A percentile compares a stretch with the other conserved stretches of the same genome.
These are phyloP conservation scores for Pestalotiopsis sp. DNA, from an alignment of 2,329 filamentous ascomycete genomes.

Conservation along the genomic window DNA sequence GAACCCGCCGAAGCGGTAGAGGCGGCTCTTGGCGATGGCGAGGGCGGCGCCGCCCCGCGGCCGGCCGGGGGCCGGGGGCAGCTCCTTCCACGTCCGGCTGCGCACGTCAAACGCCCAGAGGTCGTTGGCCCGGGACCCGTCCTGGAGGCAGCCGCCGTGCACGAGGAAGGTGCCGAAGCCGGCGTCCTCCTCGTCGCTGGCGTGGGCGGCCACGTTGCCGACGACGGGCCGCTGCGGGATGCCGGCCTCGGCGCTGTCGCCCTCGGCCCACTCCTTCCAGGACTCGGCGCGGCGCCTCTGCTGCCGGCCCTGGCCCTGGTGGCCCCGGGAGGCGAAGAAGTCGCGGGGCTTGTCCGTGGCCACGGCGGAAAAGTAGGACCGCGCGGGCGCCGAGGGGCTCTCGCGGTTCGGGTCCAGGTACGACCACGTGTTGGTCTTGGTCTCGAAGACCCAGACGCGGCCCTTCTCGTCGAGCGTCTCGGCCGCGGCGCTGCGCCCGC, in stretches of 20 bases:
- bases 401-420: slow-evolving; percentile 58
- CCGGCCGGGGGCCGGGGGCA: slow-evolving; percentile 68
- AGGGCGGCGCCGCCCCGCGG: slow-evolving; percentile 70
- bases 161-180: slow-evolving; percentile 73
- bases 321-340: slow-evolving; percentile 31
- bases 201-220: slow-evolving; percentile 57
- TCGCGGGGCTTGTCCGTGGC: slow-evolving; percentile 60
- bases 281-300: slow-evolving; percentile 39
- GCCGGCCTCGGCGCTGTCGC: slow-evolving; percentile 55
- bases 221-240: slow-evolving; percentile 63
- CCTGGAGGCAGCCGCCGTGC: slow-evolving; percentile 73
- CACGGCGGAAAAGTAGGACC: slow-evolving; percentile 71
- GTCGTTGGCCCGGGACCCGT: slow-evolving; percentile 64
- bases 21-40: slow-evolving; percentile 60
- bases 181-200: slow-evolving; percentile 61
- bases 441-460: slow-evolving; percentile 76
- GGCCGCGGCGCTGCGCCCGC: slow-evolving; percentile 75
- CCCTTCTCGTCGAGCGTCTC: slow-evolving; percentile 74
- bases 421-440: slow-evolving; percentile 65
- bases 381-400: slow-evolving; percentile 58
- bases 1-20: slow-evolving; percentile 83
- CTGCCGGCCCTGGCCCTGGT: slow-evolving; percentile 19
- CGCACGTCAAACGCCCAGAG: slow-evolving; percentile 78
- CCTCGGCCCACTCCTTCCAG: slow-evolving; percentile 60
- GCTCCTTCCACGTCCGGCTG: slow-evolving; percentile 66